Base-by-base conservation (phyloP, 495 filamentous ascomycete genomes). In the Talaromyces proteolyticus region DNA sequence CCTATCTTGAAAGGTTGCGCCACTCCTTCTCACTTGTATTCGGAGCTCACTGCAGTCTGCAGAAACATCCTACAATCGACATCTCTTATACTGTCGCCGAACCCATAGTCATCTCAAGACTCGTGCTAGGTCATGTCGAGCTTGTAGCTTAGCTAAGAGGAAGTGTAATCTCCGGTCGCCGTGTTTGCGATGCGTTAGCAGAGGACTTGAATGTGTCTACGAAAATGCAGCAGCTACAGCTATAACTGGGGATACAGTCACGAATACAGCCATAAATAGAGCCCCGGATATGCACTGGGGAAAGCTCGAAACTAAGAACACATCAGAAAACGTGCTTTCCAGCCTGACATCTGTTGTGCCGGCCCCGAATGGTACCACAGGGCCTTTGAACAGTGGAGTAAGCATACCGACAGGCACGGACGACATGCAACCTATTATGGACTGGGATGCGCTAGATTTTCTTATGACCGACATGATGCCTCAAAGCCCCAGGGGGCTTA, bases 71-170 rank as follows among this genome's bases (percentile, higher is more conserved):
- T 44, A 44, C 12, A 29, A 26, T 16, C 42, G 42, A 5, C 42
- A 44, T 26, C 14, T 44, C 12, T 14, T 44, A n/a, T 44, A 44
- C 42, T 44, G 42, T n/a, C 42, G 42, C 23, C 42, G 23, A 6
- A 24, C 42, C n/a, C 19, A 44, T 11, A 18, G n/a, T 18, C 22
- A 16, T 3, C 42, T 14, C 29, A 21, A 24, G 4, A 14, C 42
- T 23, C 42, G 42, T 44, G 11, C 29, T 8, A 26, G 22, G 22
- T 44, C 42, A 26, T 44, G 42, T 17, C 42, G 42, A 18, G 42
- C 42, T n/a, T 44, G 42, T 24, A 44, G 12, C 25, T 20, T 23
- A n/a, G 42, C 42, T 10, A 44, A 44, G 6, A 24, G 16, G 11
- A 44, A 44, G 23, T 44, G 42, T 24, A 44, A 14, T 24, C 18